Evolutionary conservation across 2,329 filamentous ascomycete species (phyloP).

Genomic region (Davidsoniella australis): DNA sequence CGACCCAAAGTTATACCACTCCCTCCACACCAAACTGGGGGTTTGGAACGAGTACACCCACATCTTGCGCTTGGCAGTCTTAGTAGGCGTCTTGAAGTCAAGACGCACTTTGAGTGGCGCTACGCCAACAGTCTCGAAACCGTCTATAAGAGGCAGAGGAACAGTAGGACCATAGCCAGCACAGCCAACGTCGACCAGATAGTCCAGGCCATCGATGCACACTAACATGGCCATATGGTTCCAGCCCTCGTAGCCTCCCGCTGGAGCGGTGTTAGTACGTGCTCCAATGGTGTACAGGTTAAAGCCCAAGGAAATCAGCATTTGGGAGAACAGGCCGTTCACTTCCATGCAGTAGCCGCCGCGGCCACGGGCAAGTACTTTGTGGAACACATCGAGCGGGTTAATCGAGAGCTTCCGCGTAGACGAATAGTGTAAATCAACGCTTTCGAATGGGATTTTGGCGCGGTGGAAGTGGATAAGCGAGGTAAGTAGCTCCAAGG

Average conservation of each 20-base stretch:
- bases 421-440: conserved; percentile 33
- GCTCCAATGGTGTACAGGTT: conserved; percentile 32
- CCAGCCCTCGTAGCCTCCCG: conserved; percentile 20
- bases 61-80: conserved; percentile 17
- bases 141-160: conserved; percentile 20
- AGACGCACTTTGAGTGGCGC: conserved; percentile 29
- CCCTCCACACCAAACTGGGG: conserved; percentile 23
- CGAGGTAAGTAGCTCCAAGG: conserved; percentile 18
- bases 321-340: conserved; percentile 27
- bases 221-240: conserved; percentile 44
- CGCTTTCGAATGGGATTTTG: conserved; percentile 36
- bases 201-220: conserved; percentile 29
- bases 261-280: conserved; percentile 18
- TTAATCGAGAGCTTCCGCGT: conserved; percentile 22
- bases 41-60: conserved; percentile 24
- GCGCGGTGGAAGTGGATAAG: conserved; percentile 27
- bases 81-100: conserved; percentile 18
- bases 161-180: conserved; percentile 27
- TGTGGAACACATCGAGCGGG: conserved; percentile 25
- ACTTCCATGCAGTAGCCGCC: conserved; percentile 40
- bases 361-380: conserved; percentile 26
- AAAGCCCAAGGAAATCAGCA: conserved; percentile 32
- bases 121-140: conserved; percentile 21
- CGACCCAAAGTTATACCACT: conserved; percentile 35
- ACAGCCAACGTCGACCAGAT: conserved; percentile 43